Conservation (phyloP, 768 basidiomycete species). For the Panaeolus papilionaceus region DNA sequence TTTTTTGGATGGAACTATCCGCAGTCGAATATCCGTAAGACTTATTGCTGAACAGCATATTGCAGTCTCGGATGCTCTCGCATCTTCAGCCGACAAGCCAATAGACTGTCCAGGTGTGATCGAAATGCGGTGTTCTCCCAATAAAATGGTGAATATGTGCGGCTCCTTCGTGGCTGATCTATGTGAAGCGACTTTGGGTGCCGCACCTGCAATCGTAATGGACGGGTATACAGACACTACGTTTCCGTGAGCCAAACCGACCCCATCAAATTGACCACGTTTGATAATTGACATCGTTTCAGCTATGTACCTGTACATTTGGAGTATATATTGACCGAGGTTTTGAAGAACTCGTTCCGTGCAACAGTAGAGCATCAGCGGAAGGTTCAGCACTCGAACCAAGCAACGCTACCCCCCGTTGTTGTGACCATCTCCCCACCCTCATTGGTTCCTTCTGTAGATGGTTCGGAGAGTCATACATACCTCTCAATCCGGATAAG, state of each 20-base stretch:
- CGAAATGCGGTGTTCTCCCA: conserved; percentile 73
- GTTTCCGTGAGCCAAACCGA: conserved; percentile 69
- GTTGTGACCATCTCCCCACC: conserved; percentile 74
- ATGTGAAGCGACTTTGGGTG: conserved; percentile 84
- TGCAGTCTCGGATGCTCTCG: conserved; percentile 74
- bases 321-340: conserved; percentile 90
- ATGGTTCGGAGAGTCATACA: conserved; percentile 36
- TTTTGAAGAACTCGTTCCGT: conserved; percentile 90
- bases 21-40: conserved; percentile 86
- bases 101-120: conserved; percentile 72
- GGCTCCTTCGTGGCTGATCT: conserved; percentile 84
- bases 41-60: conserved; percentile 94
- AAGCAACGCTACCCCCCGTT: conserved; percentile 62
- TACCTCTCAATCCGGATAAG: conserved; percentile 82
- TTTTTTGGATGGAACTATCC: conserved; percentile 86
- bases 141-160: conserved; percentile 78
- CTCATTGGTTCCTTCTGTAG: conserved; percentile 28
- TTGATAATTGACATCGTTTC: conserved; percentile 19
- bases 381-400: conserved; percentile 43
- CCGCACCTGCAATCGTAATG: conserved; percentile 67
- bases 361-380: conserved; percentile 83
- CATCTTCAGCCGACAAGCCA: conserved; percentile 39
- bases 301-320: conserved; percentile 91
- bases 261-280: background rate
- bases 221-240: conserved; percentile 75